Evolutionary conservation across 2,329 filamentous ascomycete genomes (phyloP), one percentile per base, ranked within the genome.

Genomic region (Stemphylium vesicarium): DNA sequence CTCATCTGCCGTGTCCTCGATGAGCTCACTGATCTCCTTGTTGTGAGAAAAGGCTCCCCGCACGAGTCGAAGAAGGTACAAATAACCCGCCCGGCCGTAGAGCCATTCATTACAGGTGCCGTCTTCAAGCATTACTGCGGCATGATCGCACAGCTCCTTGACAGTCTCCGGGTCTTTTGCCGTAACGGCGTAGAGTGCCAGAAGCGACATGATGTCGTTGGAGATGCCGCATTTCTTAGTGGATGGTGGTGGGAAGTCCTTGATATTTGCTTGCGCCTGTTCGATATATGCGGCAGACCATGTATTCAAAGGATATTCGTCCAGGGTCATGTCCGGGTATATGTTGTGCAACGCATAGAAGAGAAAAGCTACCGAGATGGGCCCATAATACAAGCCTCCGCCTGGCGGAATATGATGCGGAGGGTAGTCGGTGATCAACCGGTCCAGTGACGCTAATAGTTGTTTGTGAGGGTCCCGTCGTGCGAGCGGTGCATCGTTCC

Each of bases 21-120:
- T 79, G 24, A 80, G 73, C 48, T 87, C 81, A 9, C 84, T 72
- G 0, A 82, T 77, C 8, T 77, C 68, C 13, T 77, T 75, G 49
- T 82, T 80, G 29, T 80, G 77, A 0, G 80, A 72, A 40, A 89
- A 84, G 58, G 81, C 82, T 24, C 81, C 80, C 18, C 82, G 82
- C 31, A 89, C 84, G 53, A 90, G 75, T 0, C 89, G 81, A 36
- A 91, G 79, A 38, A 90, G 77, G 68, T 90, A 91, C 20, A 91
- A 77, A 48, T 86, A 84, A 0, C 88, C 88, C 1, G 88, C 85
- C 10, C 87, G 81, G 5, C 89, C 89, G 68, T 88, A 86, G 5
- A 89, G 75, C 72, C 87, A 82, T 66, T 91, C 88, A 49, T 88
- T 85, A 38, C 79, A 77, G 22, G 82, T 81, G 2, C 79, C 78